Conservation (phyloP, 2,329 filamentous ascomycete genomes). For the Aspergillus fischeri region DNA sequence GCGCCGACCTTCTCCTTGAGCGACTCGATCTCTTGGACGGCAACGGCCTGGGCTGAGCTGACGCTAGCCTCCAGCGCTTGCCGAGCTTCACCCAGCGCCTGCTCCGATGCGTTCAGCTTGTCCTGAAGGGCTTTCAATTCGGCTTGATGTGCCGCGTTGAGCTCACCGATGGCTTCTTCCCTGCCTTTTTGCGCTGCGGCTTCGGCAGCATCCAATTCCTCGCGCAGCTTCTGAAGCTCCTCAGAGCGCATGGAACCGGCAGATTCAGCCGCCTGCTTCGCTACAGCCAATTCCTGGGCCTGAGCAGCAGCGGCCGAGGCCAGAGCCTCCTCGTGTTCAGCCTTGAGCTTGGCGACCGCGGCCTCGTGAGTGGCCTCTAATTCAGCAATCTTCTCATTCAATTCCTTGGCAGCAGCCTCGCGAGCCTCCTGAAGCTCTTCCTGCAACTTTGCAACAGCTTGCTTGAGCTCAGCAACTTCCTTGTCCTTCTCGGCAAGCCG, state of each 20-base stretch:
- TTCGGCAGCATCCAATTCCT: constrained; percentile 30
- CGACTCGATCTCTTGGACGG: constrained; percentile 33
- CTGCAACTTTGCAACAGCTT: constrained; percentile 30
- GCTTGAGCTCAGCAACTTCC: constrained; percentile 31
- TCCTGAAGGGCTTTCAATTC: constrained; percentile 33
- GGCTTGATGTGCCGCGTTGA: constrained; percentile 27
- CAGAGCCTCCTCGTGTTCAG: constrained; percentile 6
- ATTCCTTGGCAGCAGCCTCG: constrained; percentile 17
- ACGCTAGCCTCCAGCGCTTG: constrained; percentile 32
- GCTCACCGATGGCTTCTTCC: constrained; percentile 27
- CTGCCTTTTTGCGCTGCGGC: constrained; percentile 24
- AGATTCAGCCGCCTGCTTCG: constrained; percentile 29
- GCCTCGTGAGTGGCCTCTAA: constrained; percentile 26
- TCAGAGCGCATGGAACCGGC: constrained; percentile 25
- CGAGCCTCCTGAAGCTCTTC: constrained; percentile 29
- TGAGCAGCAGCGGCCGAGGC: constrained; percentile 26
- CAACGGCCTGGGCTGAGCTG: constrained; percentile 30
- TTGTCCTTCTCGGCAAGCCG: constrained; percentile 35
- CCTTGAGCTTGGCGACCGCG: constrained; percentile 19
- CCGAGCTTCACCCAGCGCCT: constrained; percentile 30
- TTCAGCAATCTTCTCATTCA: constrained; percentile 24
- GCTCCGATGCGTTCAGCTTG: constrained; percentile 31
- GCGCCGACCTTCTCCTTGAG: constrained; percentile 32
- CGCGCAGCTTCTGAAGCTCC: constrained; percentile 32
- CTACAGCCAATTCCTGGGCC: constrained; percentile 30